Evolutionary conservation across 1,284 basidiomycete genomes (phyloP).

Genomic region (Cryptococcus neoformans): DNA sequence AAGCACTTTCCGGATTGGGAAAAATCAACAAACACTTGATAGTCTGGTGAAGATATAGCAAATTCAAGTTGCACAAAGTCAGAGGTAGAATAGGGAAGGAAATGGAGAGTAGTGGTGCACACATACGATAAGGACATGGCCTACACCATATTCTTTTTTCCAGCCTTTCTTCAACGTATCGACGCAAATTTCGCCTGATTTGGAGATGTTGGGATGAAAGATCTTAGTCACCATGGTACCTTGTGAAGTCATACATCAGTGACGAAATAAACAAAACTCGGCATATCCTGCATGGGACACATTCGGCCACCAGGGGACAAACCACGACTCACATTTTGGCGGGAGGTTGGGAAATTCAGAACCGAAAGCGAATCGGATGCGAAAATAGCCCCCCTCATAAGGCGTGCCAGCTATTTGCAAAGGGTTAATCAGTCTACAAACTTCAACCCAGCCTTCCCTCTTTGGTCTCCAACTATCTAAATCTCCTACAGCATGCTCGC

Average conservation of each 20-base stretch:
- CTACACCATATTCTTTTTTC: slow-evolving; percentile 87
- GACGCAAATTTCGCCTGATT: slow-evolving; percentile 89
- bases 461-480: not conserved
- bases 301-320: not conserved
- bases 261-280: not conserved
- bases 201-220: slow-evolving; percentile 94
- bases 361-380: slow-evolving; percentile 74
- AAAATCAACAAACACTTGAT: slow-evolving; percentile 94
- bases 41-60: slow-evolving; percentile 50
- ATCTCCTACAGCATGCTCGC: not conserved
- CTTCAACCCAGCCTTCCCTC: no score
- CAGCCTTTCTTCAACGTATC: slow-evolving; percentile 97
- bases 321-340: slow-evolving; percentile 73
- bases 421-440: not conserved
- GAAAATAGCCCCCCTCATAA: slow-evolving; percentile 85
- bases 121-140: slow-evolving; percentile 71
- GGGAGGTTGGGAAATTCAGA: slow-evolving; percentile 87
- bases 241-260: slow-evolving; percentile 36
- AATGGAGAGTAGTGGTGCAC: not conserved
- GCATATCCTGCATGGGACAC: not conserved
- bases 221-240: slow-evolving; percentile 90
- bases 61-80: no score
- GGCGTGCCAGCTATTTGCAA: slow-evolving; percentile 70
- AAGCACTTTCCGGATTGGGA: slow-evolving; percentile 91
- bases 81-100: no score